Percentiles rank a stretch among this genome's conserved stretches.
These are phyloP conservation scores for Fusarium verrucosum DNA, from an alignment of 2,329 filamentous ascomycete genomes.

Conservation along the genomic window DNA sequence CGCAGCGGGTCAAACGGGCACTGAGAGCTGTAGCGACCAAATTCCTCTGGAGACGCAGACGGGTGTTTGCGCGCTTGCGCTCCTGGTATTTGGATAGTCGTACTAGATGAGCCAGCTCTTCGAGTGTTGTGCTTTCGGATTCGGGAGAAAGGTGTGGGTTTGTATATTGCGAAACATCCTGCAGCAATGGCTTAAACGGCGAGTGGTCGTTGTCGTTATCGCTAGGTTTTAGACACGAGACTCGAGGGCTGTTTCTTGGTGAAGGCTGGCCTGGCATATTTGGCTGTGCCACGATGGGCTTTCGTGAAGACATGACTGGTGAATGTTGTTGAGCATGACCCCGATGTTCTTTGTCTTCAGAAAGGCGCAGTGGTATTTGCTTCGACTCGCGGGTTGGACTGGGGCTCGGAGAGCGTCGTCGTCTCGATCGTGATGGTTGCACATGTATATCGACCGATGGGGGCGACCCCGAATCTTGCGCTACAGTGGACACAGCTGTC, in stretches of 20 bases:
- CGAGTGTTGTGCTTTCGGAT: slow-evolving; percentile 73
- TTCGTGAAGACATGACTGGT: slow-evolving; percentile 54
- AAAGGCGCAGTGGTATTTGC: slow-evolving; percentile 55
- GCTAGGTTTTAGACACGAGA: slow-evolving; percentile 43
- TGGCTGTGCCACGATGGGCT: slow-evolving; percentile 61
- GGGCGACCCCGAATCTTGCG: slow-evolving; percentile 60
- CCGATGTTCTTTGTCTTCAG: slow-evolving; percentile 55
- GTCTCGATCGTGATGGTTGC: slow-evolving; percentile 60
- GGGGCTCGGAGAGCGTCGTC: slow-evolving; percentile 65
- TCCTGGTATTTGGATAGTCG: slow-evolving; percentile 83
- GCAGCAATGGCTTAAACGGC: slow-evolving; percentile 63
- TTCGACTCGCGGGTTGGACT: slow-evolving; percentile 57
- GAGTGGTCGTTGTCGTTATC: slow-evolving; percentile 54
- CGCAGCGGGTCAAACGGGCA: slow-evolving; percentile 76
- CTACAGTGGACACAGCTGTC: slow-evolving; percentile 47
- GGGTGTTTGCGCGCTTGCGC: slow-evolving; percentile 78
- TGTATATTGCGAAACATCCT: slow-evolving; percentile 72
- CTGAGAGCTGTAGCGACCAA: slow-evolving; percentile 79
- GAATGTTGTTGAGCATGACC: slow-evolving; percentile 51
- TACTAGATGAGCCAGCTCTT: slow-evolving; percentile 81
- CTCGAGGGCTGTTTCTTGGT: slow-evolving; percentile 43
- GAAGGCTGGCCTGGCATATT: slow-evolving; percentile 45
- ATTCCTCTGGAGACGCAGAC: slow-evolving; percentile 77
- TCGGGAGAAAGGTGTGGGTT: slow-evolving; percentile 69
- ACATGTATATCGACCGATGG: slow-evolving; percentile 63